A percentile compares a stretch with the other conserved stretches of the same genome.
phyloP scores from a whole-genome alignment of 2,329 filamentous ascomycete genomes.

The Byssothecium circinans region DNA sequence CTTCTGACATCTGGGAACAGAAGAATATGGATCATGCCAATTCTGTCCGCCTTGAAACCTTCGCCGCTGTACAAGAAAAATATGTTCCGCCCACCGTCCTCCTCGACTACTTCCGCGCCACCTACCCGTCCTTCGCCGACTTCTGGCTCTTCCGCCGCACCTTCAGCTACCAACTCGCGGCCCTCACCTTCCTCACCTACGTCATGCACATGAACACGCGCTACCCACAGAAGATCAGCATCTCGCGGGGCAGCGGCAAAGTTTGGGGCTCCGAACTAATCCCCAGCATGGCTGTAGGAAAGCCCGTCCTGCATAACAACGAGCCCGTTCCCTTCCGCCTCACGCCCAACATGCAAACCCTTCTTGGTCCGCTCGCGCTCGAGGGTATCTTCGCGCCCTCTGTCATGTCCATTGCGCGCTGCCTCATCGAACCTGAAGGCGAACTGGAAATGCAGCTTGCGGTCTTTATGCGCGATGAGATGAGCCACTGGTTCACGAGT shows the following conservation, averaged over 20 bases:
- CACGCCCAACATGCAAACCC: conserved; percentile 90
- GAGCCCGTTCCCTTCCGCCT: conserved; percentile 97
- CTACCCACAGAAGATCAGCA: conserved; percentile 93
- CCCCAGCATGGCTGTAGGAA: conserved; percentile 79
- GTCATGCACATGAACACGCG: conserved; percentile 96
- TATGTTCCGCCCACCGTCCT: conserved; percentile 83
- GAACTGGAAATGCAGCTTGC: conserved; percentile 95
- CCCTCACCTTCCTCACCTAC: conserved; percentile 98
- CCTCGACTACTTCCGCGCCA: conserved; percentile 84
- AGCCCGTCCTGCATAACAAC: conserved; percentile 90
- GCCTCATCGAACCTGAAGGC: conserved; percentile 76
- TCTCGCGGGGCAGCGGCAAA: conserved; percentile 83
- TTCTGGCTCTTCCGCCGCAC: conserved; percentile 99
- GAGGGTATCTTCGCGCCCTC: conserved; percentile 96
- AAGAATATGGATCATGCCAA: conserved; percentile 69
- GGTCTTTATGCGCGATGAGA: conserved; percentile 95
- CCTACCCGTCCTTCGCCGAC: conserved; percentile 85
- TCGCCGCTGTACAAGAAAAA: conserved; percentile 89
- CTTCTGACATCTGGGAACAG: conserved; percentile 44
- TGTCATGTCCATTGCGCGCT: conserved; percentile 94
- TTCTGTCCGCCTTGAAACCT: conserved; percentile 83
- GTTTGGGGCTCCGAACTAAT: conserved; percentile 97
- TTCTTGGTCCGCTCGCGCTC: conserved; percentile 94
- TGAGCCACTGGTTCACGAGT: conserved; percentile 94
- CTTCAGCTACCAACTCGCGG: conserved; percentile 93